phyloP scores from a whole-genome alignment of 225 moss, liverwort and hornwort genomes.

The Pleurozium schreberi region DNA sequence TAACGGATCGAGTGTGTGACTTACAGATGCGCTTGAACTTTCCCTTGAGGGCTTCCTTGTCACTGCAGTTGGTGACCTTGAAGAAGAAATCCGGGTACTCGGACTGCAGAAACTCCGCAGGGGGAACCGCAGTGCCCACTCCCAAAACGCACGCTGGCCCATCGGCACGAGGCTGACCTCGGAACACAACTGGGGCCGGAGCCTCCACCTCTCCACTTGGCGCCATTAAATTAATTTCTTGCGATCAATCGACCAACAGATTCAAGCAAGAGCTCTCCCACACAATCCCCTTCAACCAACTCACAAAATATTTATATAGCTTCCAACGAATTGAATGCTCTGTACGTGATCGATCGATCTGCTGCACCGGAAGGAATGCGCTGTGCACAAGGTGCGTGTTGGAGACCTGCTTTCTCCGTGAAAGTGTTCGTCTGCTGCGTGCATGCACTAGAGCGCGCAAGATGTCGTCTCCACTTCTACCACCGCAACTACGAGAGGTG shows the following conservation, averaged over 20 bases:
- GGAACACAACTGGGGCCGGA: neutral
- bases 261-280: neutral
- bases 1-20: neutral
- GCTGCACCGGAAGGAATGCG: neutral
- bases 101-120: slow-evolving; percentile 28
- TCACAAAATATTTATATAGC: neutral
- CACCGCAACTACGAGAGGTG: neutral
- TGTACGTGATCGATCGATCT: neutral
- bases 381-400: neutral
- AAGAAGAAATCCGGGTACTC: slow-evolving; percentile 60
- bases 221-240: slow-evolving; percentile 1
- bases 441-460: no score
- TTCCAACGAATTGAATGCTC: neutral
- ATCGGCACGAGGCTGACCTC: slow-evolving; percentile 36
- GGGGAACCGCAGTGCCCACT: slow-evolving; percentile 29
- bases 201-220: neutral
- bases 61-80: slow-evolving; percentile 38
- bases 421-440: neutral
- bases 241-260: neutral
- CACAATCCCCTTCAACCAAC: neutral
- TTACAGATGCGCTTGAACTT: slow-evolving; percentile 65
- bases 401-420: neutral
- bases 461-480: neutral
- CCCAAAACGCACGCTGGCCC: slow-evolving; percentile 37
- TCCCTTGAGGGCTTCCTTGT: slow-evolving; percentile 36